Conservation (phyloP, 139 green algal genomes). For the Chlorella sorokiniana region DNA sequence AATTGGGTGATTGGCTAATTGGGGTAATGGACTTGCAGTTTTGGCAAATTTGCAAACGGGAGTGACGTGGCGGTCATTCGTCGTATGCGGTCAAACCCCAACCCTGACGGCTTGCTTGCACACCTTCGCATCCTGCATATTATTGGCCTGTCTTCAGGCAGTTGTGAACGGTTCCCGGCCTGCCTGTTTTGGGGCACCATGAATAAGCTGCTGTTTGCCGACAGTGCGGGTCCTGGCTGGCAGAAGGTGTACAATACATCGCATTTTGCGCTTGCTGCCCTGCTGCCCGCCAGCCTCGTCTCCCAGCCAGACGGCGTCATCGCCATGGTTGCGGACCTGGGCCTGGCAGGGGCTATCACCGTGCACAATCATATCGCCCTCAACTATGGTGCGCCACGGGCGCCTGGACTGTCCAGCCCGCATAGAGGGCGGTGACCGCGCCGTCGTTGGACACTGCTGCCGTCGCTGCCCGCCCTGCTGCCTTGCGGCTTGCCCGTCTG, state of each 20-base stretch:
- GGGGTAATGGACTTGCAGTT: too few relatives aligned
- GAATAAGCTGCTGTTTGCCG: slow-evolving; percentile 45
- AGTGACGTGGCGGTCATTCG: too few relatives aligned
- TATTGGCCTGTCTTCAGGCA: too few relatives aligned
- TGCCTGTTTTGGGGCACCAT: too few relatives aligned
- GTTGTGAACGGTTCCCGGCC: too few relatives aligned
- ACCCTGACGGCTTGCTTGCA: too few relatives aligned
- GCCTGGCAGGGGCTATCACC: slow-evolving; percentile 32
- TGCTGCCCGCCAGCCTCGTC: slow-evolving; percentile 41
- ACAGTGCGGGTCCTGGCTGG: slow-evolving; percentile 27
- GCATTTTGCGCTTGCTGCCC: slow-evolving; percentile 36
- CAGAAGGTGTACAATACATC: slow-evolving; percentile 35
- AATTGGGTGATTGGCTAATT: too few relatives aligned
- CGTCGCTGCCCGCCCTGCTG: background rate
- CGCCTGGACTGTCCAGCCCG: too few relatives aligned
- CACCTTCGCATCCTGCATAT: too few relatives aligned
- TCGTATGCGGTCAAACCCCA: too few relatives aligned
- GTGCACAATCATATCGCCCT: slow-evolving; percentile 46
- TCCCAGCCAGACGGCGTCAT: slow-evolving; percentile 31
- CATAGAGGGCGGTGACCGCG: too few relatives aligned
- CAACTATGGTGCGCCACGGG: slow-evolving; percentile 44
- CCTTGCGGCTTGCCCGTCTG: background rate
- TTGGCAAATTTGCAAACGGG: too few relatives aligned
- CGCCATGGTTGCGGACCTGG: slow-evolving; percentile 42
- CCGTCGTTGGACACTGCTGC: background rate